Evolutionary conservation across 805 yeast genomes (phyloP).

Genomic region (Candida pseudofarinosa): DNA sequence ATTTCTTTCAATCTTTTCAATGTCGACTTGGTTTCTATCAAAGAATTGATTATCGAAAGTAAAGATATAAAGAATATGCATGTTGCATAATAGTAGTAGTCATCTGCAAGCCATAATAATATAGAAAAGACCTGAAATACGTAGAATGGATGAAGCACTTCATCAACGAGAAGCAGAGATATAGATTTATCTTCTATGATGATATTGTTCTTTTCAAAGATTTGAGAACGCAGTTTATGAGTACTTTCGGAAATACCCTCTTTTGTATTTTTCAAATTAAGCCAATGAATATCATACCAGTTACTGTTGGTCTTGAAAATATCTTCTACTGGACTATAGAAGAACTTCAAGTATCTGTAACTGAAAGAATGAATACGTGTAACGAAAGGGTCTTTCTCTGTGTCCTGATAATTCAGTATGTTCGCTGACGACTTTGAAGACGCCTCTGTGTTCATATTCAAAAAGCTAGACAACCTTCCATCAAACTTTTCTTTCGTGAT

Average conservation of each 20-base stretch:
- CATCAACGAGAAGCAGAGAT: slow-evolving; percentile 67
- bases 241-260: slow-evolving; percentile 69
- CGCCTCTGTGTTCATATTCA: slow-evolving; percentile 34
- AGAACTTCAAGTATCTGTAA: slow-evolving; percentile 78
- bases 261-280: slow-evolving; percentile 47
- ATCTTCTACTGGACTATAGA: slow-evolving; percentile 85
- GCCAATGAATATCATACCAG: slow-evolving; percentile 87
- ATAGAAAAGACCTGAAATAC: slow-evolving; percentile 92
- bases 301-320: slow-evolving; percentile 76
- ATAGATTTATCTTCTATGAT: slow-evolving; percentile 72
- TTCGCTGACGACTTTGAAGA: slow-evolving; percentile 16
- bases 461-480: slow-evolving; percentile 65
- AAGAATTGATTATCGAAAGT: slow-evolving; percentile 71
- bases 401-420: background rate
- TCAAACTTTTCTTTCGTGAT: slow-evolving; percentile 63
- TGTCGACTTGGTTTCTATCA: slow-evolving; percentile 80
- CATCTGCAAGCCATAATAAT: slow-evolving; percentile 86
- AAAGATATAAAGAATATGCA: slow-evolving; percentile 88
- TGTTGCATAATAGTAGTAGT: slow-evolving; percentile 87
- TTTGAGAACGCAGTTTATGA: slow-evolving; percentile 63
- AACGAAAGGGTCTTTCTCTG: slow-evolving; percentile 52
- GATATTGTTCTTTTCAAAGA: slow-evolving; percentile 76
- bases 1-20: slow-evolving; percentile 68
- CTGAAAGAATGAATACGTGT: slow-evolving; percentile 69
- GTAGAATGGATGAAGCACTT: slow-evolving; percentile 92